Percentiles rank a stretch among this genome's conserved stretches.
Evolutionary conservation across 1,284 basidiomycete genomes (phyloP).

Genomic region (Papiliotrema flavescens): DNA sequence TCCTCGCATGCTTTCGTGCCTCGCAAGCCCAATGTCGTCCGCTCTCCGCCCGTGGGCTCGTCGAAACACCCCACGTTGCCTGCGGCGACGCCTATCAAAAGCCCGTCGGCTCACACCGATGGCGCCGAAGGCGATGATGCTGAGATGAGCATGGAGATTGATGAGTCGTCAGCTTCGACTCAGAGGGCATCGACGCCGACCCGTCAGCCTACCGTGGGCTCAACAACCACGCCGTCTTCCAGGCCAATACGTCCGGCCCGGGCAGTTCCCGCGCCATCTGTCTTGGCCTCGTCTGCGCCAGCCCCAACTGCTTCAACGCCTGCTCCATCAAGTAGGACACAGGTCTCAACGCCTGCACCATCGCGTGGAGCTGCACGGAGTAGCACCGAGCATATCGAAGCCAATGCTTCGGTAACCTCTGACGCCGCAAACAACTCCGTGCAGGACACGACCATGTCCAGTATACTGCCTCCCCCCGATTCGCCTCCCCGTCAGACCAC

Average conservation of each 20-base stretch:
- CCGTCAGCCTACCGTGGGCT: background rate
- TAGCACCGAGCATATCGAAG: background rate
- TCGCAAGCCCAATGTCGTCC: conserved; percentile 21
- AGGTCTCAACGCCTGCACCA: background rate
- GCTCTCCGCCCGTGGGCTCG: conserved; percentile 14
- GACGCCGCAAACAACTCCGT: background rate
- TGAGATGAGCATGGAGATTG: background rate
- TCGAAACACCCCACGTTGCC: background rate
- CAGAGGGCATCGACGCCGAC: background rate
- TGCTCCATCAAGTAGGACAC: background rate
- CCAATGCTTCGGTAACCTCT: background rate
- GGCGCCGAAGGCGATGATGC: background rate
- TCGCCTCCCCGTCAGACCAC: background rate
- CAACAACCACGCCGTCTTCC: background rate
- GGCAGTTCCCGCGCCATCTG: background rate
- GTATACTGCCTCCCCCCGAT: background rate
- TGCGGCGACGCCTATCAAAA: background rate
- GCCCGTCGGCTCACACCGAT: background rate
- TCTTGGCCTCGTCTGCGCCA: background rate
- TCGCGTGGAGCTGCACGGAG: background rate
- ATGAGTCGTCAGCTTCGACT: background rate
- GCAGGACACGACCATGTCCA: background rate
- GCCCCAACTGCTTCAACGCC: background rate
- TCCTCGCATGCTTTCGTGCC: conserved; percentile 17
- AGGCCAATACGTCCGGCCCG: background rate